Conservation (phyloP, 1,139 yeast genomes). For the Scheffersomyces illinoinensis region DNA sequence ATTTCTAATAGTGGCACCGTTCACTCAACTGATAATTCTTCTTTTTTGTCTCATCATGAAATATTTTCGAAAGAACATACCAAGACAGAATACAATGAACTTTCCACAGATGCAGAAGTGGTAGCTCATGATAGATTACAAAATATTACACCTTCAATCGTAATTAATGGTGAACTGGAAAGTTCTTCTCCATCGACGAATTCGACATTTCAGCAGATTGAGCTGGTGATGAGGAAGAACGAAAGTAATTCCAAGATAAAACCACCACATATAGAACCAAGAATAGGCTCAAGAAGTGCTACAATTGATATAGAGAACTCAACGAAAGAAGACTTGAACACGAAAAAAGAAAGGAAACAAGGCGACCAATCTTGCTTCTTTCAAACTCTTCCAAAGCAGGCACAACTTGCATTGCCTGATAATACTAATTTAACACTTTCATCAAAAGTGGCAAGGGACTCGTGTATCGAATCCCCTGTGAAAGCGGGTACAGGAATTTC, state of each 20-base stretch:
- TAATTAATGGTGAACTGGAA: constrained; percentile 19
- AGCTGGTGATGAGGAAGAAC: neutral
- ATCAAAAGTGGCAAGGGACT: neutral
- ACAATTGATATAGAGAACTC: neutral
- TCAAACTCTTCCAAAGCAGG: neutral
- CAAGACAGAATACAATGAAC: neutral
- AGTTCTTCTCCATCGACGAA: constrained; percentile 21
- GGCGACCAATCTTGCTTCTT: neutral
- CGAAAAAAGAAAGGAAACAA: neutral
- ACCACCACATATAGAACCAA: neutral
- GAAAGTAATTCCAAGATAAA: neutral
- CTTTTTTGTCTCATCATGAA: constrained; percentile 24
- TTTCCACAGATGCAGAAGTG: neutral
- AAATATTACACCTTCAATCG: constrained; percentile 21
- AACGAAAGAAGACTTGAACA: neutral
- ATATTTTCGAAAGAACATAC: neutral
- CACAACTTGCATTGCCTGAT: neutral
- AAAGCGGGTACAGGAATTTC: neutral
- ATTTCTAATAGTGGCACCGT: constrained; percentile 31
- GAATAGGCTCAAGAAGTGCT: neutral
- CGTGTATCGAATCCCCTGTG: neutral
- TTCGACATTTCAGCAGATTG: constrained; percentile 19
- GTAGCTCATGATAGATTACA: constrained; percentile 1
- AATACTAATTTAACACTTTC: neutral
- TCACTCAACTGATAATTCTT: constrained; percentile 37